phyloP scores from a whole-genome alignment of 441 rosid species.

The Euphorbia celastroides region DNA sequence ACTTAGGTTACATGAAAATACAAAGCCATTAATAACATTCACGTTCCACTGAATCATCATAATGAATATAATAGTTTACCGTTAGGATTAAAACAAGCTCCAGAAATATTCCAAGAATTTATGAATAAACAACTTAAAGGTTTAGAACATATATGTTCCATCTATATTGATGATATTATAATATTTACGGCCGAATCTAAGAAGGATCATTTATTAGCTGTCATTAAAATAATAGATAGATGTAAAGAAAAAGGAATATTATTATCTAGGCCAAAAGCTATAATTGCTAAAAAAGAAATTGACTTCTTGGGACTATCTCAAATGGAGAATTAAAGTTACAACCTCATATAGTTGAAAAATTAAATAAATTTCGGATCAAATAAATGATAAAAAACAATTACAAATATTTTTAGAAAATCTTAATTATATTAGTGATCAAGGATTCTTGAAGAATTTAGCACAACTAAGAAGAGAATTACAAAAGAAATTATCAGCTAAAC shows the following conservation, averaged over 20 bases:
- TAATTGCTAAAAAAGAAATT: not conserved
- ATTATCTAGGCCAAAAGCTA: not conserved
- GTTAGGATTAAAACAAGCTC: too few relatives aligned
- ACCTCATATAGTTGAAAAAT: not conserved
- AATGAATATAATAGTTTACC: too few relatives aligned
- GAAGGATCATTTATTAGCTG: not conserved
- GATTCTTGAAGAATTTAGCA: not conserved
- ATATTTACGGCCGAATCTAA: not conserved
- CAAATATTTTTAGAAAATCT: not conserved
- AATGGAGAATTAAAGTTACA: not conserved
- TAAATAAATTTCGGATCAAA: not conserved
- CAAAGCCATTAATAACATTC: too few relatives aligned
- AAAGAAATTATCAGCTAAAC: not conserved
- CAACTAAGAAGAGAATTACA: not conserved
- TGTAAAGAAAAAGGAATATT: not conserved
- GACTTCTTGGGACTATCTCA: not conserved
- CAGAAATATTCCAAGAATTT: too few relatives aligned
- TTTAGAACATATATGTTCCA: not conserved
- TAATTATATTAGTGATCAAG: not conserved
- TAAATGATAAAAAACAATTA: not conserved
- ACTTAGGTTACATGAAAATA: too few relatives aligned
- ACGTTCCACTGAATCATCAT: too few relatives aligned
- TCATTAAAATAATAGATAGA: not conserved
- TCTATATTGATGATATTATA: not conserved
- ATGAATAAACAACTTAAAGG: too few relatives aligned